Percentiles rank a stretch among this genome's conserved stretches.
These are phyloP conservation scores for Colletotrichum tropicale DNA, from an alignment of 2,329 filamentous ascomycete genomes.

Conservation along the genomic window DNA sequence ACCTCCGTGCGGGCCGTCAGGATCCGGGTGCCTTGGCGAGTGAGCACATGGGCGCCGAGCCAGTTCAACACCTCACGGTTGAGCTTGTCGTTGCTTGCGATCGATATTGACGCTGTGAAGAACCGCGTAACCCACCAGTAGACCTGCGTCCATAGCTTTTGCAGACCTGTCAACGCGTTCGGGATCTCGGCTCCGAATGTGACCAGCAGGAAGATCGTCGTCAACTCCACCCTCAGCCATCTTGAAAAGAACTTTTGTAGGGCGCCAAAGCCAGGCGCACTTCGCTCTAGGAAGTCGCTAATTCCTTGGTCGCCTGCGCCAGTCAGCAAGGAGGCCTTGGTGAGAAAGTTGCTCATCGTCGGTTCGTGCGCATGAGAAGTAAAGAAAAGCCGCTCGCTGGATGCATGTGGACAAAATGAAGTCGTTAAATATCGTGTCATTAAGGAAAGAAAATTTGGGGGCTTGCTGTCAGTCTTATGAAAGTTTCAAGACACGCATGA, in stretches of 20 bases:
- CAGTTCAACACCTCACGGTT: conserved; percentile 43
- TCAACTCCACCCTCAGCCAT: conserved; percentile 38
- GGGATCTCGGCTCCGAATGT: conserved; percentile 38
- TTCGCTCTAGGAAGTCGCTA: conserved; percentile 1
- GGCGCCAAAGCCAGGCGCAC: conserved; percentile 24
- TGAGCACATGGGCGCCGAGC: conserved; percentile 38
- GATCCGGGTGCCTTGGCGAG: conserved; percentile 31
- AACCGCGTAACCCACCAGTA: conserved; percentile 41
- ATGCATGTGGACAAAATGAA: neutral
- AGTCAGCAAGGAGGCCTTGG: conserved; percentile 7
- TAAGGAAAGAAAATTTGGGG: neutral
- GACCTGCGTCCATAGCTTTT: conserved; percentile 29
- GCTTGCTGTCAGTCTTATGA: neutral
- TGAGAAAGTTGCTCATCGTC: conserved; percentile 6
- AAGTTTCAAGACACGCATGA: neutral
- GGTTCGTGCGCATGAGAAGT: neutral
- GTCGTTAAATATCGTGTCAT: neutral
- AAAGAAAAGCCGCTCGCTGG: neutral
- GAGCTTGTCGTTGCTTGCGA: conserved; percentile 38
- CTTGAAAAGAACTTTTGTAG: conserved; percentile 35
- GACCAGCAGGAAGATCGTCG: conserved; percentile 32
- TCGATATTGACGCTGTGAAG: conserved; percentile 40
- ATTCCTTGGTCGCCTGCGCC: neutral
- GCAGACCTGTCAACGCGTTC: conserved; percentile 31
- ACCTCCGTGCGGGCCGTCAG: conserved; percentile 37